Conservation (phyloP, 495 filamentous ascomycete species). For the Podospora appendiculata region DNA sequence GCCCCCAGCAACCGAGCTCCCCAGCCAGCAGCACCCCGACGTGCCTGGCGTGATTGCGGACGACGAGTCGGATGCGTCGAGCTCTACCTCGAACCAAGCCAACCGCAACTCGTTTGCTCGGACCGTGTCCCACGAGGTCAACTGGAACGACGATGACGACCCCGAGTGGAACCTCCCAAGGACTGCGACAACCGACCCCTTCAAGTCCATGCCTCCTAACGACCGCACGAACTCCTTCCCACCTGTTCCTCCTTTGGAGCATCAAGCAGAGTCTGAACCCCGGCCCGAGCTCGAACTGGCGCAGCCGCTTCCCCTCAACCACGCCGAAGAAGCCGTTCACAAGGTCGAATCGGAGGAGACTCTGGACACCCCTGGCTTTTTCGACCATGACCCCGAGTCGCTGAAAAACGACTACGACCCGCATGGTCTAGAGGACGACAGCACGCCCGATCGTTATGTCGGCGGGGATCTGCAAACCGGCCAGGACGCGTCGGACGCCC, state of each 20-base stretch:
- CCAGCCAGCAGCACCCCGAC: not conserved
- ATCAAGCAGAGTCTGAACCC: conserved; percentile 8
- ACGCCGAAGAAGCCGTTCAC: conserved; percentile 13
- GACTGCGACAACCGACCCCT: conserved; percentile 41
- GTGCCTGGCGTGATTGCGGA: conserved; percentile 12
- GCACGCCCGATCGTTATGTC: conserved; percentile 18
- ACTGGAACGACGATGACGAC: conserved; percentile 47
- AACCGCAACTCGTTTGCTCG: conserved; percentile 47
- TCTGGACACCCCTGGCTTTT: conserved; percentile 7
- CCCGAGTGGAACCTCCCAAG: conserved; percentile 42
- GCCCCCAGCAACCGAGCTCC: conserved; percentile 4
- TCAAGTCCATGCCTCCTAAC: conserved; percentile 44
- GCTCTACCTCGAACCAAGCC: conserved; percentile 33
- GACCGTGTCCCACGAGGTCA: conserved; percentile 44
- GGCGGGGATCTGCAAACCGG: conserved; percentile 28
- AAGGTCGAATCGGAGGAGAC: conserved; percentile 27
- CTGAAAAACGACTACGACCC: conserved; percentile 18
- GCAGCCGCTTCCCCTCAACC: conserved; percentile 8
- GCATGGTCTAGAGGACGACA: conserved; percentile 9
- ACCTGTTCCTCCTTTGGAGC: conserved; percentile 34
- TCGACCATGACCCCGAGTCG: conserved; percentile 12
- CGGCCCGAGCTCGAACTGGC: conserved; percentile 12
- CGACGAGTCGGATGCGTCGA: conserved; percentile 14
- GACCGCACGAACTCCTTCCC: conserved; percentile 60
- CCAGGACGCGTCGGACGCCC: conserved; percentile 34